Conservation (phyloP, 1,284 basidiomycete genomes). For the Rhizoctonia solani region DNA sequence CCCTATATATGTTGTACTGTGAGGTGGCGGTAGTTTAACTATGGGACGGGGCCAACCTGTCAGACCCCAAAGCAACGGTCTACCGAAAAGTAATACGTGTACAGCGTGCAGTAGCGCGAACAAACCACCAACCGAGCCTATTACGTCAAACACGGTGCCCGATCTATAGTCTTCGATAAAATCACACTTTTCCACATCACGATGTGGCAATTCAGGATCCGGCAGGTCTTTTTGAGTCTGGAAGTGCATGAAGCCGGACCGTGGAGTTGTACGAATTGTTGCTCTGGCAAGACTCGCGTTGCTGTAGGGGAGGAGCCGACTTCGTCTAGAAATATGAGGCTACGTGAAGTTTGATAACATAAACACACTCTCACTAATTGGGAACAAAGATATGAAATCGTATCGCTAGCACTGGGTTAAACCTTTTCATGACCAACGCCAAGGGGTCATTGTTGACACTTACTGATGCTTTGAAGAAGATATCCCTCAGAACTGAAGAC, state of each 20-base stretch:
- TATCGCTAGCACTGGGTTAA: not conserved
- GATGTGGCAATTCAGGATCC: not conserved
- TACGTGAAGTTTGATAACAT: not conserved
- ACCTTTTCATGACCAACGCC: too few relatives aligned
- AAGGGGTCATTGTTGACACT: not conserved
- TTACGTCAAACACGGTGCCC: slow-evolving; percentile 1
- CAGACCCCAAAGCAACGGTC: slow-evolving; percentile 10
- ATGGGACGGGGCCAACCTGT: not conserved
- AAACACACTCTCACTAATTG: not conserved
- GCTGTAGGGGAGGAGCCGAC: not conserved
- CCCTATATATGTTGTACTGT: slow-evolving; percentile 4
- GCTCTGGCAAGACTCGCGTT: not conserved
- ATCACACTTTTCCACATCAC: not conserved
- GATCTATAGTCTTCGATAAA: slow-evolving; percentile 10
- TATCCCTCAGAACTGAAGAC: not conserved
- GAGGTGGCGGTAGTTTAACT: not conserved
- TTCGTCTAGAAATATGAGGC: not conserved
- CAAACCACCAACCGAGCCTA: slow-evolving; percentile 15
- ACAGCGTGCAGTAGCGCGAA: not conserved
- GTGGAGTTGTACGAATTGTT: not conserved
- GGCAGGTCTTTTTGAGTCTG: not conserved
- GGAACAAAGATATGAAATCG: not conserved
- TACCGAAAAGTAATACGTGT: slow-evolving; percentile 5
- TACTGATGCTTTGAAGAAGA: not conserved
- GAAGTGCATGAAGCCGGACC: not conserved